Evolutionary conservation across 768 basidiomycete species (phyloP).

Genomic region (Collybia sordida): DNA sequence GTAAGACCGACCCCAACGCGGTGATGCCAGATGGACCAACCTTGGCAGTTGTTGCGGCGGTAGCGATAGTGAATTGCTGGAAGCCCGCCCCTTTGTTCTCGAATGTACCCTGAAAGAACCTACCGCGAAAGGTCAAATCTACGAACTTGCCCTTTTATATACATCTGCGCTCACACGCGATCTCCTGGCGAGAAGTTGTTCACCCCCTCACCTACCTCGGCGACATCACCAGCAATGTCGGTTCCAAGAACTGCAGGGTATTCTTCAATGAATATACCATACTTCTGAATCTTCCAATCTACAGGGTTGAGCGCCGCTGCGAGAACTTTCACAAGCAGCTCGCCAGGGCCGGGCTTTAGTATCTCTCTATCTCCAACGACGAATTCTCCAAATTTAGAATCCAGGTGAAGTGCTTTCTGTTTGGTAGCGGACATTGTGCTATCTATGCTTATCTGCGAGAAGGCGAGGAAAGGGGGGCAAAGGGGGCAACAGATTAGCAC

Average conservation of each 20-base stretch:
- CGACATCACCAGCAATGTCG: conserved; percentile 53
- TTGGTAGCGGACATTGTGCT: conserved; percentile 2
- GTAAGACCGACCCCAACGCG: conserved; percentile 18
- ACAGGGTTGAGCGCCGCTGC: conserved; percentile 45
- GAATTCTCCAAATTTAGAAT: conserved; percentile 16
- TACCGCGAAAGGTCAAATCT: not conserved
- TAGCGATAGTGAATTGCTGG: conserved; percentile 25
- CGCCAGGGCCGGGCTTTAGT: conserved; percentile 30
- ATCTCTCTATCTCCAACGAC: conserved; percentile 11
- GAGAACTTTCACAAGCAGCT: conserved; percentile 41
- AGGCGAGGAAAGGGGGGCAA: too few relatives aligned
- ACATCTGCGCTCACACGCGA: conserved; percentile 41
- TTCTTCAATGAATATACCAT: conserved; percentile 32
- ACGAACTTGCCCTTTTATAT: not conserved
- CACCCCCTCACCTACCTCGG: conserved; percentile 51
- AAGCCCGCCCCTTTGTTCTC: conserved; percentile 13
- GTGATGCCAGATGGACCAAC: conserved; percentile 1
- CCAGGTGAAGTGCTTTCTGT: conserved; percentile 25
- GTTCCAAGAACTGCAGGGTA: conserved; percentile 48
- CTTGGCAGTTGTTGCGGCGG: conserved; percentile 17
- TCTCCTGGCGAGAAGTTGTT: conserved; percentile 49
- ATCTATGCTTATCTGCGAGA: too few relatives aligned
- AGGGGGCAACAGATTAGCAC: too few relatives aligned
- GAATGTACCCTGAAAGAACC: conserved; percentile 11
- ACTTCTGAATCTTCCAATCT: conserved; percentile 51